phyloP scores from a whole-genome alignment of 345 rosid genomes.

The Eucalyptus viminalis region DNA sequence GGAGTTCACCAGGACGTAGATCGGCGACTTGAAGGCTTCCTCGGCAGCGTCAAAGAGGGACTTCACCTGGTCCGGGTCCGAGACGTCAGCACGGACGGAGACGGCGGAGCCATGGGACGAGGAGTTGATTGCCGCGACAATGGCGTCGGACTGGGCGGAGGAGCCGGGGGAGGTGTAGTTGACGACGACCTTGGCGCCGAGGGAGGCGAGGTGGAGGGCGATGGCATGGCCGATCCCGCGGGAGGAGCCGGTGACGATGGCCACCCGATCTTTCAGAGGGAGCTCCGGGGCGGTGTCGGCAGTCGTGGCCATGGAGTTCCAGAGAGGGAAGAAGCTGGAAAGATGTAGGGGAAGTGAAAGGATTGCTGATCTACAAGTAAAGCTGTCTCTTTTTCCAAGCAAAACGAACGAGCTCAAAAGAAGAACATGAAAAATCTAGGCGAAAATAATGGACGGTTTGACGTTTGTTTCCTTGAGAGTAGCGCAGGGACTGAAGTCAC shows the following conservation, averaged over 20 bases:
- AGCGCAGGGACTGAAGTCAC: not conserved
- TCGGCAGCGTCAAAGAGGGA: constrained; percentile 23
- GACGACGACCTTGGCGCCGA: constrained; percentile 25
- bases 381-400: not conserved
- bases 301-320: not conserved
- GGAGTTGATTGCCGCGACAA: constrained; percentile 9
- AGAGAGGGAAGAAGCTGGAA: not conserved
- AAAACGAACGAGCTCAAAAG: not conserved
- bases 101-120: constrained; percentile 1
- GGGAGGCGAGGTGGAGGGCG: constrained; percentile 20
- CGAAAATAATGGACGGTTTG: not conserved
- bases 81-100: constrained; percentile 12
- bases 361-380: not conserved
- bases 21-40: constrained; percentile 7
- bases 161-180: constrained; percentile 10
- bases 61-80: constrained; percentile 26
- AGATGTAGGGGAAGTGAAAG: not conserved
- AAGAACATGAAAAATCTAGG: too few species aligned
- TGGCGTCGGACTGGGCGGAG: constrained; percentile 6
- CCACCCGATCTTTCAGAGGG: constrained; percentile 16
- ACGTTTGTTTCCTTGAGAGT: not conserved
- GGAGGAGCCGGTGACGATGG: constrained; percentile 34
- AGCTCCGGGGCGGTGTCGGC: not conserved
- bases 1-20: constrained; percentile 20
- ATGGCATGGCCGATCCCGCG: constrained; percentile 26